Base-by-base conservation (phyloP, 164 flowering plant genomes). In the Chimonanthus salicifolius region DNA sequence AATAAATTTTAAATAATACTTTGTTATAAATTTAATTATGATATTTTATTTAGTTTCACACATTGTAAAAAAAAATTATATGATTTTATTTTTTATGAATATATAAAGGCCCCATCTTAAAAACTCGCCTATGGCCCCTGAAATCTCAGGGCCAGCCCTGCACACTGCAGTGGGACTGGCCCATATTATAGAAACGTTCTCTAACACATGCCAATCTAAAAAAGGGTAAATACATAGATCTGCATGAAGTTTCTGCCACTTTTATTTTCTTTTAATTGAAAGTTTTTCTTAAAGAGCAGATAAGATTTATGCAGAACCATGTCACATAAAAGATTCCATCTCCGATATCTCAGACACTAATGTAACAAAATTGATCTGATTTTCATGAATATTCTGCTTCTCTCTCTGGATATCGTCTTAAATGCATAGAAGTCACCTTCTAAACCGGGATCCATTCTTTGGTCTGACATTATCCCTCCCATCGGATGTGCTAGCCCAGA, bases 401-500 rank as follows among this genome's bases (percentile, higher is more conserved):
- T 54, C 60, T n/a, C 0, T 54, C 13, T 13, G 60, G 60, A 54
- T 54, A 54, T 54, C 5, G 16, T 54, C 16, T 10, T 13, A n/a
- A 54, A 54, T 10, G 60, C 60, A 11, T 54, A 54, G 16, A 3
- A 11, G 15, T 54, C 60, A 54, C 60, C 60, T 54, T 54, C n/a
- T 54, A 11, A 4, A 9, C 16, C 72, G 83, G 64, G 88, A 79
- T 64, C 86, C 82, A 71, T 89, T 87, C 77, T 72, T 80, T 44
- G 88, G 85, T 76, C 84, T 81, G 49, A 77, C 80, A 68, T 71
- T 68, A 65, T 83, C 80, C 64, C 80, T 84, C 69, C 87, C 88
- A 82, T 88, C 94, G 87, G 85, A 87, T 47, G 83, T 88, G 75
- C 85, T 88, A 51, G 88, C 78, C 98, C 97, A 93, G 85, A 93